Base-by-base conservation (phyloP, 208 protist genomes). In the Endotrypanum monterogeii region DNA sequence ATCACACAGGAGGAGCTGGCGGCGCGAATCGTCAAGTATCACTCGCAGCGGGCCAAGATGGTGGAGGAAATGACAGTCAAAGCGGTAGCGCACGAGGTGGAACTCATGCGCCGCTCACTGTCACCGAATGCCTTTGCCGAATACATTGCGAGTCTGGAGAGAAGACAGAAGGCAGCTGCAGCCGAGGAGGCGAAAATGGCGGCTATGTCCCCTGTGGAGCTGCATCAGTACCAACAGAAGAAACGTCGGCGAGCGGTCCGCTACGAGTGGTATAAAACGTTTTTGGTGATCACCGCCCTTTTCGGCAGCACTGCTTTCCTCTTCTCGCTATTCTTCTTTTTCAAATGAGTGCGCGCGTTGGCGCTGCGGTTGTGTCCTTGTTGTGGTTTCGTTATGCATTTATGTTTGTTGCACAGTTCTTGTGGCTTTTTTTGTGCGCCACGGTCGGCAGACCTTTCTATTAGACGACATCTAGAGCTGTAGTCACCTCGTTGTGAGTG, bases 1-100 rank as follows among this genome's bases (percentile, higher is more conserved):
- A 73, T 95, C 3, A 83, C 78, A 8, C 88, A 85, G 50, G 88
- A 90, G 77, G 90, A 95, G 71, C 84, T 95, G 11, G 90, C 90
- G 4, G 83, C 72, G 30, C 81, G 83, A 41, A 84, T 88, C 44
- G 67, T 48, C 32, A 46, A 57, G 23, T 78, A 86, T 41, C 67
- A 78, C 71, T 52, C 73, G 55, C 51, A 80, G 80, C 54, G 80
- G 52, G 41, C 52, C 11, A 63, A 76, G 51, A 68, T 79, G 66
- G 63, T 54, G 28, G 50, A 41, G 23, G 78, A 67, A 35, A 30
- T 74, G 28, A 51, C 66, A 32, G 51, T 52, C 12, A 73, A 83
- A 28, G 73, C 71, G 28, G 16, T 89, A 11, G 72, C 67, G 41
- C 78, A 80, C 11, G 87, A 90, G 67, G 79, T 89, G 9, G 86